Conservation (phyloP, 257 asterid genomes). For the Forsythia suspensa region DNA sequence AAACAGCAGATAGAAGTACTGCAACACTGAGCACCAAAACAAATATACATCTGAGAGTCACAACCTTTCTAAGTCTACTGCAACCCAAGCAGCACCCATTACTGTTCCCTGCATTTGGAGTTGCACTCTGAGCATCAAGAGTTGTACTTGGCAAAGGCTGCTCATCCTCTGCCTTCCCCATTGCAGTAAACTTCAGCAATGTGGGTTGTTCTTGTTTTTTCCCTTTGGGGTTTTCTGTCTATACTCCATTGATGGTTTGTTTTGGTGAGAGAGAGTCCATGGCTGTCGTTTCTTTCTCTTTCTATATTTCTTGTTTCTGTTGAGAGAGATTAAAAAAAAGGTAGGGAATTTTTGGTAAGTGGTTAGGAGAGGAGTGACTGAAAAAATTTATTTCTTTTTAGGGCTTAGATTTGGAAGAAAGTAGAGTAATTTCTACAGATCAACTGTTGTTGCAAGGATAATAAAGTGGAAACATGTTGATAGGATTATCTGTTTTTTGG, state of each 20-base stretch:
- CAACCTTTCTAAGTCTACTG: constrained; percentile 39
- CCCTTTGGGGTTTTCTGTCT: constrained; percentile 28
- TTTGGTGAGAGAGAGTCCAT: constrained; percentile 43
- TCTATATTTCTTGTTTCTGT: constrained; percentile 13
- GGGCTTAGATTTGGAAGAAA: constrained; percentile 47
- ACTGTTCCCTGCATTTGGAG: constrained; percentile 33
- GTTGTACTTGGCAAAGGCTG: constrained; percentile 42
- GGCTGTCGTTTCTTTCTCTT: constrained; percentile 14
- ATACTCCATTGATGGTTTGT: constrained; percentile 45
- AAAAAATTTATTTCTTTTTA: constrained; percentile 26
- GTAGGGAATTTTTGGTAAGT: constrained; percentile 34
- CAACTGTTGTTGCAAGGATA: constrained; percentile 36
- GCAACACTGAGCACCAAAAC: constrained; percentile 63
- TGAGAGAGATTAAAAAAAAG: constrained; percentile 22
- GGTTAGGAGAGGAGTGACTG: constrained; percentile 45
- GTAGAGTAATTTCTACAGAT: constrained; percentile 53
- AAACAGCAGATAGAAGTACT: constrained; percentile 67
- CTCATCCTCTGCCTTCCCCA: constrained; percentile 82
- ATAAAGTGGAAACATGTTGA: constrained; percentile 6
- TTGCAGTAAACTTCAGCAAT: constrained; percentile 51
- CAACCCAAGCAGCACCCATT: constrained; percentile 45
- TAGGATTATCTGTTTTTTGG: not conserved
- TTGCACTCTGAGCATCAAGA: constrained; percentile 51
- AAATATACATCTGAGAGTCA: constrained; percentile 65
- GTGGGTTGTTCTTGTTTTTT: constrained; percentile 38